A percentile compares a stretch with the other conserved stretches of the same genome.
Evolutionary conservation across 1,139 yeast species (phyloP).

Genomic region (Spathaspora sp.): DNA sequence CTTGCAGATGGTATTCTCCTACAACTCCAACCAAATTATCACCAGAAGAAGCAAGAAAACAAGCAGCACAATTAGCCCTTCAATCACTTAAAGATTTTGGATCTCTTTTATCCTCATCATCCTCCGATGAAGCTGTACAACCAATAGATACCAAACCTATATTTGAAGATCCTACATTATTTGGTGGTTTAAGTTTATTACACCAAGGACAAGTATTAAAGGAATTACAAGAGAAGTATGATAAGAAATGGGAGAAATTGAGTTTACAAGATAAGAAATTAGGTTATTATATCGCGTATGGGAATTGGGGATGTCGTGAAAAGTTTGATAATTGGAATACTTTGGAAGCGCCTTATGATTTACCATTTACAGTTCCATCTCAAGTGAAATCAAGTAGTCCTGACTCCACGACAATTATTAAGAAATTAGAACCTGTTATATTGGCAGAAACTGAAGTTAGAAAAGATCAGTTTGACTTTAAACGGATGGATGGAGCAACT

Average conservation of each 20-base stretch:
- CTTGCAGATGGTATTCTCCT: not conserved
- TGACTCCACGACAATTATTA: constrained; percentile 20
- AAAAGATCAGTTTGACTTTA: constrained; percentile 48
- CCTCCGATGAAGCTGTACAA: constrained; percentile 39
- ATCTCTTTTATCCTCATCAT: constrained; percentile 26
- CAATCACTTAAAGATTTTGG: constrained; percentile 47
- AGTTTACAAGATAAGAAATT: constrained; percentile 46
- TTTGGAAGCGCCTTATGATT: constrained; percentile 46
- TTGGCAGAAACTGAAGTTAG: constrained; percentile 47
- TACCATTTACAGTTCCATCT: constrained; percentile 53
- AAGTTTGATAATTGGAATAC: constrained; percentile 48
- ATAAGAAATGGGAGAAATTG: constrained; percentile 52
- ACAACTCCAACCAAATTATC: constrained; percentile 5
- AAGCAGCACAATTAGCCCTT: constrained; percentile 43
- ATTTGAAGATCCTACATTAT: constrained; percentile 45
- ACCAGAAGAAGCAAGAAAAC: constrained; percentile 23
- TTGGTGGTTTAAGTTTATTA: constrained; percentile 44
- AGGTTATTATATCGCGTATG: constrained; percentile 59
- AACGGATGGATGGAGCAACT: constrained; percentile 55
- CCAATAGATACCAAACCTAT: constrained; percentile 58
- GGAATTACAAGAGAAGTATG: constrained; percentile 52
- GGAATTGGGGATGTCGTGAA: constrained; percentile 65
- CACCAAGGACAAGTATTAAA: constrained; percentile 60
- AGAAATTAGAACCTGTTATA: constrained; percentile 41
- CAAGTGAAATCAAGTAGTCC: constrained; percentile 25